phyloP scores from a whole-genome alignment of 148 eudicot species.

The Heliosperma pusillum region DNA sequence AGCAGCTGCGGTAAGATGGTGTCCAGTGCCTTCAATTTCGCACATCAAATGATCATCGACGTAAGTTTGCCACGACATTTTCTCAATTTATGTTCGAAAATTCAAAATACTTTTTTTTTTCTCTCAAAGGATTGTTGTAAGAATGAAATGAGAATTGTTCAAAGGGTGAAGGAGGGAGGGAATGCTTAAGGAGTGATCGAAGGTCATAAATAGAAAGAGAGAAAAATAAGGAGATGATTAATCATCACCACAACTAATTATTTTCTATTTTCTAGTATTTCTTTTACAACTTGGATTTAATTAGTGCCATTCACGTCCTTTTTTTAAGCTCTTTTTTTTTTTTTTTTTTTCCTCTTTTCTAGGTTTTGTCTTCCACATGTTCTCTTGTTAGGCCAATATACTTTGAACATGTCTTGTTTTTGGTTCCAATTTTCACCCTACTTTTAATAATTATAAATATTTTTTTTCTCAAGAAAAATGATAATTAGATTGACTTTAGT shows the following conservation, averaged over 20 bases:
- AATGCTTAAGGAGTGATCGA: not conserved
- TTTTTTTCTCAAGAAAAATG: too few relatives aligned
- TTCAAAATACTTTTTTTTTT: not conserved
- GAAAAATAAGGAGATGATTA: not conserved
- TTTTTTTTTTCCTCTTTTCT: not conserved
- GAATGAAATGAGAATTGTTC: not conserved
- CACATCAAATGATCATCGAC: conserved; percentile 60
- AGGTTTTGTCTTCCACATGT: not conserved
- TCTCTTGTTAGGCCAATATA: not conserved
- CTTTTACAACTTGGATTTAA: conserved; percentile 15
- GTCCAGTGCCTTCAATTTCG: conserved; percentile 37
- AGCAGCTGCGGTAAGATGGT: conserved; percentile 42
- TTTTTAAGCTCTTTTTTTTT: conserved; percentile 27
- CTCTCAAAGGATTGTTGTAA: not conserved
- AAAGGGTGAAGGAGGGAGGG: not conserved
- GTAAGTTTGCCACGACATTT: conserved; percentile 56
- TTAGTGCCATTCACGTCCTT: conserved; percentile 36
- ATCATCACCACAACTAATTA: not conserved
- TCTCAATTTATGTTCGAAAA: not conserved
- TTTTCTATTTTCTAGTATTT: too few relatives aligned
- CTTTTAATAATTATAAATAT: not conserved
- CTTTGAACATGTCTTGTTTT: not conserved
- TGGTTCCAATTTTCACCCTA: not conserved
- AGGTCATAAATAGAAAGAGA: conserved; percentile 25
- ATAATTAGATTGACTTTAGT: too few relatives aligned